Evolutionary conservation across 306 rosid species (phyloP).

Genomic region (Phaseolus lunatus): DNA sequence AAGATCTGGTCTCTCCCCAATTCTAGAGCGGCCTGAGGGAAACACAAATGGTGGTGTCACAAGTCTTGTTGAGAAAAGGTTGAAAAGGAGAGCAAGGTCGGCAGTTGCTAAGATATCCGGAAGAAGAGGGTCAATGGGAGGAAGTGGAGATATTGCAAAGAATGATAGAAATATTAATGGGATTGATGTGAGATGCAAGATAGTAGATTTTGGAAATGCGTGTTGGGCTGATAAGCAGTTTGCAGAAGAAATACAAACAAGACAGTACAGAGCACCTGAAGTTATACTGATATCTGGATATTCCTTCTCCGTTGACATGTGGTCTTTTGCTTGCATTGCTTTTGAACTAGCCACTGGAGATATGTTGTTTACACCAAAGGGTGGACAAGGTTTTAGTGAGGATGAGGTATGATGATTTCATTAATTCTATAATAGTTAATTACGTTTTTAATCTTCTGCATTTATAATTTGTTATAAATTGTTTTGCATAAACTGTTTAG

Average conservation of each 20-base stretch:
- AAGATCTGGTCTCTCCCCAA: constrained; percentile 67
- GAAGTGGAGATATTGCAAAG: constrained; percentile 53
- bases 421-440: constrained; percentile 29
- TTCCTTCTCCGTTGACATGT: constrained; percentile 87
- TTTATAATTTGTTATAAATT: constrained; percentile 15
- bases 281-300: constrained; percentile 83
- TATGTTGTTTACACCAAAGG: constrained; percentile 88
- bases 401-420: constrained; percentile 77
- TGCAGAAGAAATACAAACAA: constrained; percentile 87
- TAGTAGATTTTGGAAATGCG: constrained; percentile 96
- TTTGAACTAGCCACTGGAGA: constrained; percentile 98
- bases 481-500: constrained; percentile 23
- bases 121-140: constrained; percentile 82
- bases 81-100: constrained; percentile 85
- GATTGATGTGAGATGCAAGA: constrained; percentile 85
- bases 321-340: constrained; percentile 95
- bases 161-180: constrained; percentile 69
- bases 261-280: constrained; percentile 98
- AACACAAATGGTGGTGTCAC: constrained; percentile 69
- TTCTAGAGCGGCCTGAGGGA: constrained; percentile 86
- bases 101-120: constrained; percentile 91
- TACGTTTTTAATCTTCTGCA: constrained; percentile 22
- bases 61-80: constrained; percentile 76
- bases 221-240: constrained; percentile 84
- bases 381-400: constrained; percentile 84